Evolutionary conservation across 306 rosid species (phyloP), one percentile per base, ranked within the genome.

Genomic region (Ormosia semicastrata): DNA sequence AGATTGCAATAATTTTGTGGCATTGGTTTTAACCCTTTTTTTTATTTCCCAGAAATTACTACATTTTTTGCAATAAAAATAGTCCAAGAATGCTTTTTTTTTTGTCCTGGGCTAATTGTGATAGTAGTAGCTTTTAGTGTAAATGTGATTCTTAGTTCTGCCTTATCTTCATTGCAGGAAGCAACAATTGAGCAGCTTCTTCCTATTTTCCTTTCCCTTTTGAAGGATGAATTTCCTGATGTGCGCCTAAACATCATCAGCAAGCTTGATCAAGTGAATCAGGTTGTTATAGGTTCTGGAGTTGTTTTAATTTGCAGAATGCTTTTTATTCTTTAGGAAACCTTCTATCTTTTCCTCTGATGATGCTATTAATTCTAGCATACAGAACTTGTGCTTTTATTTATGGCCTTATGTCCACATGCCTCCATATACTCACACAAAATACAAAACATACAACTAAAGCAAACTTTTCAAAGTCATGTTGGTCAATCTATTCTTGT

Each of bases 261-360:
- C 97, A 95, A 95, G 85, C 98, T 95, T 60, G 99, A 95, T 89
- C 98, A 95, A 95, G 99, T 95, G 81, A 95, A 95, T 84, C 97
- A 95, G 99, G 99, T 93, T 75, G 83, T 81, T 58, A 1, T 65
- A 70, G 41, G 53, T 64, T 81, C 44, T 67, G 70, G 30, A 43
- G 80, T 77, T 66, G 9, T 57, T 66, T 79, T 76, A 29, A 18
- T 71, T 83, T 76, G 49, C 32, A 3, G 46, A 44, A 33, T 66
- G 33, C 60, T 59, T 7, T 63, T 1, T 53, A 73, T 29, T 73
- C 13, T 83, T 17, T 15, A 60, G 60, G 67, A 58, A 80, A n/a
- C 54, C 67, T 7, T 43, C 69, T 9, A 59, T 66, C 29, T 14
- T 73, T 66, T 67, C 66, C 17, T 39, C 68, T 7, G 29, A 15